Conservation (phyloP, 75 land plant genomes). For the Isoetes taiwanensis region DNA sequence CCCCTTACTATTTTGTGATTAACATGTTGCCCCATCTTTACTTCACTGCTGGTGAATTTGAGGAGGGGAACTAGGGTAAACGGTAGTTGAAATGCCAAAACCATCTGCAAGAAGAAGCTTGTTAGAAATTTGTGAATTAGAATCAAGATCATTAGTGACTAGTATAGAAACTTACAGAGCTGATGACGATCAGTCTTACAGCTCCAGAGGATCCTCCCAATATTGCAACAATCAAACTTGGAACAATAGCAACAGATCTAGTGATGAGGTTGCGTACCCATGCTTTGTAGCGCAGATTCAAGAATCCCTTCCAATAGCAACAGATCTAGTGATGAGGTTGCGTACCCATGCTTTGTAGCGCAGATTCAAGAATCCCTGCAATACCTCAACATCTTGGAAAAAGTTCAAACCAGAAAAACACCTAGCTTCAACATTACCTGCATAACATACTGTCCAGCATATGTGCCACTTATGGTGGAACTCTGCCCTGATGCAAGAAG, state of each 20-base stretch:
- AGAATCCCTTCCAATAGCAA: constrained; percentile 2
- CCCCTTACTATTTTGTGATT: no score
- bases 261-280: neutral
- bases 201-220: neutral
- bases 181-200: neutral
- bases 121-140: no score
- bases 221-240: constrained; percentile 3
- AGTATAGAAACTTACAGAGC: neutral
- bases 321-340: neutral
- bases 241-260: constrained; percentile 1
- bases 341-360: neutral
- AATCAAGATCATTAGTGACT: neutral
- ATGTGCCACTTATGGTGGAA: neutral
- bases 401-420: no score
- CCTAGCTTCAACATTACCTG: no score
- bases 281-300: neutral
- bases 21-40: neutral
- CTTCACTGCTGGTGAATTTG: constrained; percentile 5
- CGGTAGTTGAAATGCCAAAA: neutral
- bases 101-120: neutral
- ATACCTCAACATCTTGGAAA: no score
- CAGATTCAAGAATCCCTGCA: constrained; percentile 4
- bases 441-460: constrained; percentile 4
- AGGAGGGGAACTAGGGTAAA: neutral
- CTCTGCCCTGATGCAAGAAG: constrained; percentile 2